These are phyloP conservation scores for Malus asiatica DNA, from an alignment of 306 rosid species.

Conservation along the genomic window DNA sequence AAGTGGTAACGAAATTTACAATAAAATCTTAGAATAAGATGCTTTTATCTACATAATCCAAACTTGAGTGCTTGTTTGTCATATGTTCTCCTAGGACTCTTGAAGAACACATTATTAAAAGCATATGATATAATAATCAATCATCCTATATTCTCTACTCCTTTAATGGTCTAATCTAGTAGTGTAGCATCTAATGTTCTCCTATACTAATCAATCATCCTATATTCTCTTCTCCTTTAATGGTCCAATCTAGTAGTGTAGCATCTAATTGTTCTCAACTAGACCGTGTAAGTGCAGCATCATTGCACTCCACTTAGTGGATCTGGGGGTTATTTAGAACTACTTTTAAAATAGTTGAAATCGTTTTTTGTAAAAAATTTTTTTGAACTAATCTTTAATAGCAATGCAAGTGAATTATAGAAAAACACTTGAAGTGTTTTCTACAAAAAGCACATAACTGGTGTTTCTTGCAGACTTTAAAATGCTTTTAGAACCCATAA, in stretches of 20 bases:
- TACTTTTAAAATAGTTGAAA: too few relatives aligned
- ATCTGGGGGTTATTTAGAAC: background rate
- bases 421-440: too few relatives aligned
- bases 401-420: too few relatives aligned
- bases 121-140: slow-evolving; percentile 7
- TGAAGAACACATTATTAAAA: slow-evolving; percentile 4
- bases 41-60: background rate
- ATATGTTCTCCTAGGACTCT: slow-evolving; percentile 8
- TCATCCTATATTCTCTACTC: slow-evolving; percentile 3
- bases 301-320: slow-evolving; percentile 19
- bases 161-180: background rate
- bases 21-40: background rate
- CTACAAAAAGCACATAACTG: too few relatives aligned
- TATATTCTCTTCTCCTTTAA: slow-evolving; percentile 10
- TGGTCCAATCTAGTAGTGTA: background rate
- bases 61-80: background rate
- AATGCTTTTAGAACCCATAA: too few relatives aligned
- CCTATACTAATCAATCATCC: slow-evolving; percentile 8
- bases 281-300: slow-evolving; percentile 16
- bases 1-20: background rate
- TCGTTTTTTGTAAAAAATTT: too few relatives aligned
- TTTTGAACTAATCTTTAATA: too few relatives aligned
- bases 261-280: slow-evolving; percentile 26
- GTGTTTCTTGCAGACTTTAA: too few relatives aligned
- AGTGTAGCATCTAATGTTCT: slow-evolving; percentile 22